phyloP scores from a whole-genome alignment of 1,139 yeast genomes.

The Arxiozyma slooffiae region DNA sequence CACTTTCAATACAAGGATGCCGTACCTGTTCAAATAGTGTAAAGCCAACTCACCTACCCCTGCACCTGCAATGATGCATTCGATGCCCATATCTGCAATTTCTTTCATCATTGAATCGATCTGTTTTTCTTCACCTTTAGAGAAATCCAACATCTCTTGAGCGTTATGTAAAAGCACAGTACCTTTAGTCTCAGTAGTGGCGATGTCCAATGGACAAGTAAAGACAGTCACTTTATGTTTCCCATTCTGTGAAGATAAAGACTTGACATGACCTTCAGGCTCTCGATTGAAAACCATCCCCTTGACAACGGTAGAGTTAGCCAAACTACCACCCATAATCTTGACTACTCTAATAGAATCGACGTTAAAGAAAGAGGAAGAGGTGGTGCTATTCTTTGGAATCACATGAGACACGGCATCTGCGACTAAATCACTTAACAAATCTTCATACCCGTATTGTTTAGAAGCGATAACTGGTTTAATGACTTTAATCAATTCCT shows the following conservation, averaged over 20 bases:
- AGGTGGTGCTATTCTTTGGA: constrained; percentile 43
- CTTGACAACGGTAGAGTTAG: constrained; percentile 68
- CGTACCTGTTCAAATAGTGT: constrained; percentile 83
- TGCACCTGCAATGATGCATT: constrained; percentile 86
- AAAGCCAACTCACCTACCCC: constrained; percentile 87
- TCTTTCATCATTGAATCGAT: constrained; percentile 80
- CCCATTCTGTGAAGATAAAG: constrained; percentile 34
- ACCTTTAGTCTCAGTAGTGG: constrained; percentile 94
- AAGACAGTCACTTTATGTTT: constrained; percentile 83
- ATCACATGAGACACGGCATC: constrained; percentile 77
- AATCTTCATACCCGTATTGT: constrained; percentile 81
- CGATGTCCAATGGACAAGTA: constrained; percentile 88
- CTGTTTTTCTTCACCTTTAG: constrained; percentile 93
- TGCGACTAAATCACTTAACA: constrained; percentile 67
- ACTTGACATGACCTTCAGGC: constrained; percentile 83
- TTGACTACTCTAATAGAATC: constrained; percentile 92
- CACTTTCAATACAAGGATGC: constrained; percentile 75
- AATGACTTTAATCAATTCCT: constrained; percentile 62
- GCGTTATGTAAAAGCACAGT: constrained; percentile 93
- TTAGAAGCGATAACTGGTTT: constrained; percentile 87
- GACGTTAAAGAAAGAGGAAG: constrained; percentile 61
- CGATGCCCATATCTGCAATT: constrained; percentile 72
- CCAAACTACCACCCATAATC: constrained; percentile 83
- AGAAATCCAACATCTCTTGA: constrained; percentile 89
- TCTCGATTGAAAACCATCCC: constrained; percentile 98